These are phyloP conservation scores for Myriosclerotinia scirpicola DNA, from an alignment of 2,329 filamentous ascomycete genomes.

Conservation along the genomic window DNA sequence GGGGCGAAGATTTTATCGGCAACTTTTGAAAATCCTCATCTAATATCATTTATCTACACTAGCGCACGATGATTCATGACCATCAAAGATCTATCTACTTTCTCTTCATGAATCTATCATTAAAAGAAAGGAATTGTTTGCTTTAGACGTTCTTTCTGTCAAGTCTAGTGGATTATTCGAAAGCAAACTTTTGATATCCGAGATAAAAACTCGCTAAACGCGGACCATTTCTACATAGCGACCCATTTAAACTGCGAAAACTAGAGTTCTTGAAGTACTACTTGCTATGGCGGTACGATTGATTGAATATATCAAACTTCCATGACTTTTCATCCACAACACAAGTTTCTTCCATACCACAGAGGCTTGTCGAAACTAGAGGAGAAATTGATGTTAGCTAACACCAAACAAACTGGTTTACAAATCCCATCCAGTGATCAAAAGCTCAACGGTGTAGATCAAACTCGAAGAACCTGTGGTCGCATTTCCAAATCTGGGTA, in stretches of 20 bases:
- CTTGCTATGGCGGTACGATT: no score
- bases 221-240: rapidly evolving
- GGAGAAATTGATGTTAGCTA: no score
- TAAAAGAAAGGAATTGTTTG: not conserved
- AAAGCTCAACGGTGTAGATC: no score
- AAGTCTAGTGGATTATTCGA: not conserved
- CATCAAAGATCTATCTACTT: rapidly evolving
- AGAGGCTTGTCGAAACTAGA: no score
- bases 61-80: not conserved
- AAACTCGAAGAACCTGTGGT: no score
- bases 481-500: no score
- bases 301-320: no score
- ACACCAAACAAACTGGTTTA: no score
- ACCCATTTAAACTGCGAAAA: not conserved
- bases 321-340: no score
- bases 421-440: no score
- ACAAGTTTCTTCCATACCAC: no score
- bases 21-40: not conserved
- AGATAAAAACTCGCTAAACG: not conserved
- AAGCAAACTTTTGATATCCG: not conserved
- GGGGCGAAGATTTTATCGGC: not conserved
- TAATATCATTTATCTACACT: not conserved
- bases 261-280: not conserved
- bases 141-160: not conserved
- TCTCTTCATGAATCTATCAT: not conserved